These are phyloP conservation scores for Tricholoma hemisulphureum DNA, from an alignment of 768 basidiomycete species.

Conservation along the genomic window DNA sequence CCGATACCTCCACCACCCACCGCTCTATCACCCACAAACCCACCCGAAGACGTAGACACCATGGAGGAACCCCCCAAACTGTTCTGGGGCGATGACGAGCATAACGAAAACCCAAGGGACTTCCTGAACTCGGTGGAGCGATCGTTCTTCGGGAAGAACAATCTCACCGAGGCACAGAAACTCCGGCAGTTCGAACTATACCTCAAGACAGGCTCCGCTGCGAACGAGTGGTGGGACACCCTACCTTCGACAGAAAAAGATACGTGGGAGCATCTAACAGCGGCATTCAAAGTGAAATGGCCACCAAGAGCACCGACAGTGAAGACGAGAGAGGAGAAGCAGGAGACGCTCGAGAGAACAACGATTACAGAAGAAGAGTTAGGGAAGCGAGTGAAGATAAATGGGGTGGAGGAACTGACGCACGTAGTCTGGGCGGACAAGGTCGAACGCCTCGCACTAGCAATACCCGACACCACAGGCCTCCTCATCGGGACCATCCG, in stretches of 20 bases:
- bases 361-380: slow-evolving; percentile 6
- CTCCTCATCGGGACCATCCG: background rate
- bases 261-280: slow-evolving; percentile 9
- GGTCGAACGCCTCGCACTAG: background rate
- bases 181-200: slow-evolving; percentile 3
- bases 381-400: background rate
- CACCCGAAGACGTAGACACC: background rate
- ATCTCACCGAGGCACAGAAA: slow-evolving; percentile 5
- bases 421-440: slow-evolving; percentile 21
- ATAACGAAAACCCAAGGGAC: slow-evolving; percentile 15
- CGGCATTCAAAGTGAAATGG: slow-evolving; percentile 17
- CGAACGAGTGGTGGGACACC: slow-evolving; percentile 12
- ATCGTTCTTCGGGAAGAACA: slow-evolving; percentile 3
- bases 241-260: slow-evolving; percentile 2
- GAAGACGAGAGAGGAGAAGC: slow-evolving; percentile 8
- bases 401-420: background rate
- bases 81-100: background rate
- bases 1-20: background rate
- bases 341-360: slow-evolving; percentile 2
- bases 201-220: slow-evolving; percentile 10
- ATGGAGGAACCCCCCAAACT: background rate
- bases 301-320: slow-evolving; percentile 7
- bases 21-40: background rate
- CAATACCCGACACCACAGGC: background rate
- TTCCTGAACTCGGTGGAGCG: slow-evolving; percentile 16